Base-by-base conservation (phyloP, 2,329 filamentous ascomycete species). In the Passalora sequoiae region DNA sequence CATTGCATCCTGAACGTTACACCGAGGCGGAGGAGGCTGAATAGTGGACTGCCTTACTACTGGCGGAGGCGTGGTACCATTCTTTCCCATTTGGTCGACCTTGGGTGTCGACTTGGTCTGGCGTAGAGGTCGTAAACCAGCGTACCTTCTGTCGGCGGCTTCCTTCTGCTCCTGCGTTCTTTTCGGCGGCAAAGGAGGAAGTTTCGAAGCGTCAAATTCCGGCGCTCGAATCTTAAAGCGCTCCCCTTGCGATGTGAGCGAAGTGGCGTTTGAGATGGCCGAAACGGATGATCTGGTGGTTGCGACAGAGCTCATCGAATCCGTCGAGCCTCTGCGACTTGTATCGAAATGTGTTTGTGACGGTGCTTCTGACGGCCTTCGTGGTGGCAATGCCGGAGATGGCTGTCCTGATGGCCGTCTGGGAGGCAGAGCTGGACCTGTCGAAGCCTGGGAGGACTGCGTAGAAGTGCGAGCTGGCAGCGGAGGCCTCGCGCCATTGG, bases 131-230 rank as follows among this genome's bases (percentile, higher is more conserved):
- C 55, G 42, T 17, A 39, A 10, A 5, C 41, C 41, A 43, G 46
- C 46, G 29, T 58, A 56, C 33, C 52, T 57, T 25, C 50, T 44
- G 24, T 56, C 54, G 13, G 49, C 51, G 4, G 58, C 60, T 35
- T 69, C 67, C 35, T 61, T 61, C 28, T 71, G 63, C 37, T 68
- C 65, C n/a, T 64, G 57, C n/a, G 63, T 57, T 40, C 65, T 62
- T 54, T 73, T 77, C 1, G 73, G 69, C 37, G 76, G 77, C 25
- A 80, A 63, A 21, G 72, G 66, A 39, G 78, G 78, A 7, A 81
- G 61, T 27, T 71, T 69, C 10, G 70, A 61, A 37, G 76, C 72
- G 47, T 77, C 75, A 63, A 73, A 82, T 35, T 72, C 71, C 7
- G 79, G 78, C 4, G 78, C 63, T 39, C 51, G 37, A 65, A 38